Conservation (phyloP, 495 filamentous ascomycete genomes). For the Xylaria flabelliformis region DNA sequence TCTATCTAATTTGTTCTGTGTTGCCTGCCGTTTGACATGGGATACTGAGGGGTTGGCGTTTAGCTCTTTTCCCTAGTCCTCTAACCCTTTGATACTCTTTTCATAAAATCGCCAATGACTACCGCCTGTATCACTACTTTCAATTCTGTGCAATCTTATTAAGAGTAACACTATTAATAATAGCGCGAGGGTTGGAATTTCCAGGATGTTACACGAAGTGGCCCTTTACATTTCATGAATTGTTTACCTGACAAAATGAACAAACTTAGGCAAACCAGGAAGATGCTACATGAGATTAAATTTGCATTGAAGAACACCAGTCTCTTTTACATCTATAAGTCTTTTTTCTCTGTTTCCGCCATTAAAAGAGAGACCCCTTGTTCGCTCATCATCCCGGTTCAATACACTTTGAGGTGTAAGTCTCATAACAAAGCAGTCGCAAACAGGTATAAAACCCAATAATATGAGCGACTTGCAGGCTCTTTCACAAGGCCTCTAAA, state of each 20-base stretch:
- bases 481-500: not conserved
- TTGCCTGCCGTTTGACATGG: not conserved
- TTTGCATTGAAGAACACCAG: not conserved
- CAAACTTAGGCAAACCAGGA: not conserved
- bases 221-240: not conserved
- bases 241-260: not conserved
- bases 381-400: not conserved
- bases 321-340: not conserved
- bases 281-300: not conserved
- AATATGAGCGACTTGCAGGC: not conserved
- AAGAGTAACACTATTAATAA: not conserved
- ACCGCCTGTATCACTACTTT: not conserved
- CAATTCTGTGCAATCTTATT: not conserved
- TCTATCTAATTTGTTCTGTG: not conserved
- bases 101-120: not conserved
- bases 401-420: not conserved
- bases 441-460: not conserved
- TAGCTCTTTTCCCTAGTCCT: not conserved
- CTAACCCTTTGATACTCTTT: not conserved
- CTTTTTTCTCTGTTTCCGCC: not conserved
- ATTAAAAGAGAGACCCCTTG: not conserved
- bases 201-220: not conserved
- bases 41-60: not conserved
- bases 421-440: not conserved
- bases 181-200: not conserved